Conservation (phyloP, 179 eudicot species). For the Amaranthus tricolor region DNA sequence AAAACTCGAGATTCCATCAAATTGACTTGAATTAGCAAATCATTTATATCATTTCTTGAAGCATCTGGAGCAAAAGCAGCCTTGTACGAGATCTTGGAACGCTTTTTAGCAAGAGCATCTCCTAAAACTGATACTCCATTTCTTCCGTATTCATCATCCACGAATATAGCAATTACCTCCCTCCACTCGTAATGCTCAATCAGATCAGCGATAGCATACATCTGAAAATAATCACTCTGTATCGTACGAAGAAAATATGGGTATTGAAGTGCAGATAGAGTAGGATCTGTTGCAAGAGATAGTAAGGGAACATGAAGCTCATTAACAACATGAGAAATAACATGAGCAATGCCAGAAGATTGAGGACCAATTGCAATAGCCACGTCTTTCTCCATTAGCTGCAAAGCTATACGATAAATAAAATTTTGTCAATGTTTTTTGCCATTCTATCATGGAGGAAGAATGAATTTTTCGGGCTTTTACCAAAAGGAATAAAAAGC, state of each 20-base stretch:
- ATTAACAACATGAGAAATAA: conserved; percentile 48
- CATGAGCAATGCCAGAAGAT: conserved; percentile 48
- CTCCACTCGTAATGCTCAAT: conserved; percentile 45
- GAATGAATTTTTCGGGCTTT: background rate
- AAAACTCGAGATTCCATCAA: conserved; percentile 49
- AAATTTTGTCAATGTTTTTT: conserved; percentile 6
- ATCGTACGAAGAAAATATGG: conserved; percentile 46
- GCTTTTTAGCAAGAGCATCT: conserved; percentile 44
- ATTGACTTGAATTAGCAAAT: conserved; percentile 34
- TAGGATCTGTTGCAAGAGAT: conserved; percentile 53
- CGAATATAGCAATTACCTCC: conserved; percentile 47
- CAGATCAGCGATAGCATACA: conserved; percentile 49
- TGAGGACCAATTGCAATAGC: conserved; percentile 54
- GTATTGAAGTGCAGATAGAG: conserved; percentile 48
- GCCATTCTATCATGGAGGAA: background rate
- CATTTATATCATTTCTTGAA: conserved; percentile 22
- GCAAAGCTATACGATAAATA: conserved; percentile 37
- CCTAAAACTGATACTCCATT: conserved; percentile 46
- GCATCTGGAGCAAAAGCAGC: conserved; percentile 40
- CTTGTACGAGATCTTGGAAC: conserved; percentile 49
- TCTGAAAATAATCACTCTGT: conserved; percentile 45
- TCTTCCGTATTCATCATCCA: conserved; percentile 58
- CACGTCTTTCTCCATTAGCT: conserved; percentile 45
- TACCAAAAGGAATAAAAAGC: background rate
- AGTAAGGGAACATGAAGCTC: conserved; percentile 52